A percentile compares a stretch with the other conserved stretches of the same genome.
Evolutionary conservation across 2,329 filamentous ascomycete species (phyloP).

Genomic region (Penicillium psychrosexuale): DNA sequence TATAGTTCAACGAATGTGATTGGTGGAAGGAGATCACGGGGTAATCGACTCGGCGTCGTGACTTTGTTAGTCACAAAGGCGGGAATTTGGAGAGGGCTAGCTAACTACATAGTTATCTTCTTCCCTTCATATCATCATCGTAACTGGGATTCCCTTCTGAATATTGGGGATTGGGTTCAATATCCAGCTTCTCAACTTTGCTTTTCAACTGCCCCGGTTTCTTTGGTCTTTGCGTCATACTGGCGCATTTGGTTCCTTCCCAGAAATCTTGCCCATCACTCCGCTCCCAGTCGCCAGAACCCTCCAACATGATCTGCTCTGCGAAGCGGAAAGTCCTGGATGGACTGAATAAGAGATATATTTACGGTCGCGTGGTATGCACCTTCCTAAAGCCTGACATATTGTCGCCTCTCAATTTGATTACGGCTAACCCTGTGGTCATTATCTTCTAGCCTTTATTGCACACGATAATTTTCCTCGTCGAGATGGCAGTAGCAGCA

Average conservation of each 20-base stretch:
- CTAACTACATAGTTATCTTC: not conserved
- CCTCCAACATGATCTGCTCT: slow-evolving; percentile 40
- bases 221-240: slow-evolving; percentile 40
- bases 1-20: slow-evolving; percentile 3
- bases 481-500: slow-evolving; percentile 84
- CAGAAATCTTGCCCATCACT: slow-evolving; percentile 28
- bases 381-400: not conserved
- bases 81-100: not conserved
- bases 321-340: slow-evolving; percentile 43
- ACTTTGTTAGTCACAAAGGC: slow-evolving; percentile 15
- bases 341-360: slow-evolving; percentile 47
- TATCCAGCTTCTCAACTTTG: not conserved
- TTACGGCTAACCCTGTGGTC: slow-evolving; percentile 13
- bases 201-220: slow-evolving; percentile 3
- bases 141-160: not conserved
- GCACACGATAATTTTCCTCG: slow-evolving; percentile 76
- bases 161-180: not conserved
- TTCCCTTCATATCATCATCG: not conserved
- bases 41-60: slow-evolving; percentile 7
- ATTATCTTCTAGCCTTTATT: slow-evolving; percentile 68
- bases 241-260: slow-evolving; percentile 26
- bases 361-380: slow-evolving; percentile 45
- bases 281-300: slow-evolving; percentile 15
- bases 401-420: not conserved
- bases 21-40: slow-evolving; percentile 5